phyloP scores from a whole-genome alignment of 371 early-diverging fungal genomes.

The Actinomortierella wolfii region DNA sequence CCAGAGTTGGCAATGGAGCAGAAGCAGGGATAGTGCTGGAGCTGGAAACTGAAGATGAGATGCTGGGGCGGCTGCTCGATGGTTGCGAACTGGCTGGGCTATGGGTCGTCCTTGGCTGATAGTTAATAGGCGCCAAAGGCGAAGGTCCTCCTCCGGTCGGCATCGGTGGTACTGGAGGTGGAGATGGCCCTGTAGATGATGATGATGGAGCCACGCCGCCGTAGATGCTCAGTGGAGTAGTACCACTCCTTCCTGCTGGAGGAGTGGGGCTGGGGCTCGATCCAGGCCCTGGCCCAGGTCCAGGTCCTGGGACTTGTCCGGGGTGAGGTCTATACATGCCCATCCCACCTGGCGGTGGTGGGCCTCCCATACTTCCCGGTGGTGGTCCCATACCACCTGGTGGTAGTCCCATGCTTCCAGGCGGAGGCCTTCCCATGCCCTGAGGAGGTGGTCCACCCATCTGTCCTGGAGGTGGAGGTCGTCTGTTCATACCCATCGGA shows the following conservation, averaged over 20 bases:
- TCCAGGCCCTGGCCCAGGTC: too few relatives aligned
- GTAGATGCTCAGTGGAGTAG: slow-evolving; percentile 27
- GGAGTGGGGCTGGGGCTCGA: not conserved
- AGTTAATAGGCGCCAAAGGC: slow-evolving; percentile 20
- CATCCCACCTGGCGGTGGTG: slow-evolving; percentile 10
- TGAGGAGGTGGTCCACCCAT: slow-evolving; percentile 7
- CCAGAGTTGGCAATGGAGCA: slow-evolving; percentile 16
- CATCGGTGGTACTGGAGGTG: slow-evolving; percentile 4
- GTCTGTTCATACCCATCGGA: slow-evolving; percentile 25
- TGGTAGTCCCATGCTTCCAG: slow-evolving; percentile 13
- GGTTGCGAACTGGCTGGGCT: slow-evolving; percentile 1
- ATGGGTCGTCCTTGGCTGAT: slow-evolving; percentile 34
- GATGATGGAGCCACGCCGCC: slow-evolving; percentile 32
- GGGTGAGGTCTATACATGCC: slow-evolving; percentile 5
- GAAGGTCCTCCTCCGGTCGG: slow-evolving; percentile 9
- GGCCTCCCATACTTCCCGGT: slow-evolving; percentile 4
- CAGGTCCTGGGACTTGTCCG: slow-evolving; percentile 8
- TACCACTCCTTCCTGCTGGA: slow-evolving; percentile 3
- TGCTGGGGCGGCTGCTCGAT: slow-evolving; percentile 5
- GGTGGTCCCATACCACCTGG: slow-evolving; percentile 9
- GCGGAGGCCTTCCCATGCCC: slow-evolving; percentile 18
- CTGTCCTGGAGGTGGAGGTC: slow-evolving; percentile 10
- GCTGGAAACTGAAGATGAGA: slow-evolving; percentile 9
- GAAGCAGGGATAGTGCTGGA: slow-evolving; percentile 5
- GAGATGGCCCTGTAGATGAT: not conserved